A percentile compares a stretch with the other conserved stretches of the same genome.
Evolutionary conservation across 1,284 basidiomycete species (phyloP).

Genomic region (Rhodotorula mucilaginosa): DNA sequence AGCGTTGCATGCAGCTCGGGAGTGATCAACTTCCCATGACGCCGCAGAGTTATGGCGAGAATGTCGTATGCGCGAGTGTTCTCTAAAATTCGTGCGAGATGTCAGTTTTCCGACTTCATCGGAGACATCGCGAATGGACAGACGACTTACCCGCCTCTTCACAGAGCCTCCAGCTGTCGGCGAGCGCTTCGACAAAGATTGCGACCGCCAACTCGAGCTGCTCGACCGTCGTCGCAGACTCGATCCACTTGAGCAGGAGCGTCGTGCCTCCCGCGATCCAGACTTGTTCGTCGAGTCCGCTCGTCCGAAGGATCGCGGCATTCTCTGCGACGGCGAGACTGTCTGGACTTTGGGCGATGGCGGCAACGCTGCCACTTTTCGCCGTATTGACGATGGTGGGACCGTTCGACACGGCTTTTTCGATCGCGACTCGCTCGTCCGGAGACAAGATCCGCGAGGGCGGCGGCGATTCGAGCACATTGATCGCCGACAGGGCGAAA

Average conservation of each 20-base stretch:
- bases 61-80: slow-evolving; percentile 69
- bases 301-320: slow-evolving; percentile 62
- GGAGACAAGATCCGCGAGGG: too few relatives aligned
- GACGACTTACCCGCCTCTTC: slow-evolving; percentile 52
- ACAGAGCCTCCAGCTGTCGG: slow-evolving; percentile 83
- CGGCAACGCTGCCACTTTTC: slow-evolving; percentile 20
- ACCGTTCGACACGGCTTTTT: slow-evolving; percentile 10
- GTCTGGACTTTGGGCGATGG: slow-evolving; percentile 12
- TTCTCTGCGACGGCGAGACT: slow-evolving; percentile 53
- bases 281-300: slow-evolving; percentile 69
- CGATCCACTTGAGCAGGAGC: slow-evolving; percentile 70
- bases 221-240: slow-evolving; percentile 70
- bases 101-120: background rate
- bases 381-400: slow-evolving; percentile 37
- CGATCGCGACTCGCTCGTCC: background rate
- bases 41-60: slow-evolving; percentile 68
- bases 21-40: slow-evolving; percentile 73
- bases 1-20: slow-evolving; percentile 71
- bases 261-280: slow-evolving; percentile 81
- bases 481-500: slow-evolving; percentile 37
- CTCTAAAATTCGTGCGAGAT: slow-evolving; percentile 53
- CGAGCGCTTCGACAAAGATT: slow-evolving; percentile 71
- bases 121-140: background rate
- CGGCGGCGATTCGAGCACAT: slow-evolving; percentile 16
- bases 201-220: slow-evolving; percentile 69